Base-by-base conservation (phyloP, 257 asterid genomes). In the Echites panduratus region DNA sequence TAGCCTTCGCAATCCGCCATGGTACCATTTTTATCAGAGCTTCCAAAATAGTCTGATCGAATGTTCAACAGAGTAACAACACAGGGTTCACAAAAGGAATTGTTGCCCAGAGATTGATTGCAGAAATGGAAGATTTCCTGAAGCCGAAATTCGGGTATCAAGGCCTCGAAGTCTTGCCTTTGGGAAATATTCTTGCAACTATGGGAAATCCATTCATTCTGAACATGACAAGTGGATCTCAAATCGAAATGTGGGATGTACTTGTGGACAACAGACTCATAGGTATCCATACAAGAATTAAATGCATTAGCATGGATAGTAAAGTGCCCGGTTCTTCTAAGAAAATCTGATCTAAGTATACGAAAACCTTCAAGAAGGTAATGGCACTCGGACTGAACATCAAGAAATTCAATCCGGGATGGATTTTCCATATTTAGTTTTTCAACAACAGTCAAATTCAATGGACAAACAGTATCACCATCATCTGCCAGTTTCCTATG, bases 1-100 rank as follows among this genome's bases (percentile, higher is more conserved):
- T 13, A 70, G 19, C 76, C 72, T 13, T 32, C 24, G 47, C 76
- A 76, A 70, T 70, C 76, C 4, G 76, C 54, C 14, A 75, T 8
- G 43, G 47, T 56, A 5, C 40, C 53, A 53, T 6, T n/a, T 32
- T 32, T 3, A 17, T 47, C n/a, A 20, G n/a, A n/a, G 50, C 45
- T 10, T 0, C 4, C 63, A 52, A 70, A 52, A 52, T 35, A 70
- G 22, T 19, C 52, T 7, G 73, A 29, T 53, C 22, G 32, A 70
- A 70, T 70, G 10, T 47, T 54, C 2, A 35, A 32, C 52, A 53
- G 11, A 70, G 32, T 53, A 53, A 63, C 66, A 70, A 53, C 19
- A n/a, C 74, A 70, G 0, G 74, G 48, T 19, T 2, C 50, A 70
- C 74, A 70, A 32, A 65, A 35, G 53, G 74, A 53, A 16, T 53